Base-by-base conservation (phyloP, 306 rosid genomes). In the Trifolium dubium region DNA sequence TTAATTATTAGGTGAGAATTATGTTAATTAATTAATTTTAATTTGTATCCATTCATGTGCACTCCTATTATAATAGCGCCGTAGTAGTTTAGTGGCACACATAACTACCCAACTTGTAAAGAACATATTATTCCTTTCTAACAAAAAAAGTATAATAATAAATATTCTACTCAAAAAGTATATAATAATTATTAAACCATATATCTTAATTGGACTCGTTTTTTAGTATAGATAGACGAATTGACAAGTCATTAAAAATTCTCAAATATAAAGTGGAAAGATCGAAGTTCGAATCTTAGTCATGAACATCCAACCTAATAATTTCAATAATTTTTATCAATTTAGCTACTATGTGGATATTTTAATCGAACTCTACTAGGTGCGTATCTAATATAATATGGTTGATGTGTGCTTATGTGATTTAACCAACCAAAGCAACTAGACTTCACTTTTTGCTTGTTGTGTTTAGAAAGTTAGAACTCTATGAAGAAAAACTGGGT, bases 391-490 rank as follows among this genome's bases (percentile, higher is more conserved):
- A 18, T 66, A 49, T 34, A 18, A 69, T 54, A 69, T 54, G 53
- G 73, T 68, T 37, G 61, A 30, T 78, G 41, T 76, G 58, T 80
- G 69, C 72, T 82, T 88, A 66, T 86, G 67, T 83, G 83, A 87
- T 79, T 80, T 84, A 87, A 80, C 80, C 72, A 87, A 84, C 85
- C 86, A 89, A 84, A 81, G 88, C 79, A 69, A 71, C 79, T 84
- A 85, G 79, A 65, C 76, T 83, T 82, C 83, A 72, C 91, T 86
- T 86, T 89, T 76, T 44, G 83, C 66, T 87, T 55, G 66, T 72
- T 76, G 63, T 69, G 74, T 77, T 76, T 72, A 65, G 80, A 85
- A 80, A 85, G 89, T 64, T 73, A 34, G 71, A 80, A 78, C 67
- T 66, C 61, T 54, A 84, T 81, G 88, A 65, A 75, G 87, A 85